Percentiles rank a stretch among this genome's conserved stretches.
These are phyloP conservation scores for Cutaneotrichosporon sp. DNA, from an alignment of 1,284 basidiomycete species.

Conservation along the genomic window DNA sequence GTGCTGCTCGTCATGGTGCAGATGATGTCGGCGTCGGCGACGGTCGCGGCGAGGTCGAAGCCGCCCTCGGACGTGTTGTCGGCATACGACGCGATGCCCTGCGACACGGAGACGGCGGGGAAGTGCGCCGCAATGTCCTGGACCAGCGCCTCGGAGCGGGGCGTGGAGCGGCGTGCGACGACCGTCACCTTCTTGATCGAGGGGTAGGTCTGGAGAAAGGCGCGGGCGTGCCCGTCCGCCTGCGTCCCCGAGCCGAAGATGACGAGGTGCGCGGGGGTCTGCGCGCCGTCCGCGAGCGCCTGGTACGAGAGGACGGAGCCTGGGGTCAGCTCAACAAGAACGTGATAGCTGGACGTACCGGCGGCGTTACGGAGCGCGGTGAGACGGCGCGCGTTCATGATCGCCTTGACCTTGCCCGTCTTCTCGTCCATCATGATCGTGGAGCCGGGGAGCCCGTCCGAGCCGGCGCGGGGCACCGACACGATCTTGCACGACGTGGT, in stretches of 20 bases:
- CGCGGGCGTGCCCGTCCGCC: conserved; percentile 65
- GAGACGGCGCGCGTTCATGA: conserved; percentile 72
- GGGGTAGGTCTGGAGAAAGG: conserved; percentile 64
- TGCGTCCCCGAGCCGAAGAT: conserved; percentile 71
- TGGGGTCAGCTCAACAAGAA: conserved; percentile 51
- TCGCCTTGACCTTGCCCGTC: conserved; percentile 66
- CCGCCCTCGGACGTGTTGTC: conserved; percentile 6
- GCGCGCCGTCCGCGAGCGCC: conserved; percentile 54
- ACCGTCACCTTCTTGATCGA: conserved; percentile 63
- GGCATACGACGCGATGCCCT: conserved; percentile 29
- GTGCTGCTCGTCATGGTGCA: conserved; percentile 74
- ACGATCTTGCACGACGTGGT: conserved; percentile 68
- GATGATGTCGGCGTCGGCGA: conserved; percentile 49
- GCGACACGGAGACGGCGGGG: conserved; percentile 47
- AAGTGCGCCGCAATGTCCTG: conserved; percentile 55
- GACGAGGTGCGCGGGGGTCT: conserved; percentile 59
- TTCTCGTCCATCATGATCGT: conserved; percentile 73
- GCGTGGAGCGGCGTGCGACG: conserved; percentile 64
- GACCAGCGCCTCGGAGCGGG: conserved; percentile 58
- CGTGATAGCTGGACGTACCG: too few species aligned
- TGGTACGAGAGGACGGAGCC: conserved; percentile 71
- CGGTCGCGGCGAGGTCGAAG: conserved; percentile 28
- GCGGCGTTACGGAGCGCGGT: conserved; percentile 80
- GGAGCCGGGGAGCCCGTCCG: conserved; percentile 68
- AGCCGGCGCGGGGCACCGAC: conserved; percentile 61